These are phyloP conservation scores for Naganishia randhawae DNA, from an alignment of 768 basidiomycete species.

Conservation along the genomic window DNA sequence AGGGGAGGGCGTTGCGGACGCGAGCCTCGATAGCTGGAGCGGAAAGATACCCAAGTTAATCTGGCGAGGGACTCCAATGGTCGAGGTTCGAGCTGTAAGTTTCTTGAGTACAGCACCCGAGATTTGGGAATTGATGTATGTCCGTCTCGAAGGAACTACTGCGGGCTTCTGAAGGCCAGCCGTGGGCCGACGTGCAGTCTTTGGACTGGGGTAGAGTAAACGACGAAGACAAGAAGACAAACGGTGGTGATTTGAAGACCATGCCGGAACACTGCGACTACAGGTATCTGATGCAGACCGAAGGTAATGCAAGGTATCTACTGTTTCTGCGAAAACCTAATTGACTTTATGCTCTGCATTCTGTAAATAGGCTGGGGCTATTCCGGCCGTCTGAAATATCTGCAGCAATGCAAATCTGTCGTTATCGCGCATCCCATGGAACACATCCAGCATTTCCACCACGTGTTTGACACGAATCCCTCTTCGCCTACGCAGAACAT, in stretches of 20 bases:
- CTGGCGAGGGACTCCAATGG: slow-evolving; percentile 39
- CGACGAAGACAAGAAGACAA: slow-evolving; percentile 32
- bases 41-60: slow-evolving; percentile 34
- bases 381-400: slow-evolving; percentile 45
- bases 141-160: slow-evolving; percentile 37
- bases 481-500: slow-evolving; percentile 35
- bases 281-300: slow-evolving; percentile 41
- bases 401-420: slow-evolving; percentile 38
- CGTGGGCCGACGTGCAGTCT: slow-evolving; percentile 41
- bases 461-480: slow-evolving; percentile 33
- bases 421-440: slow-evolving; percentile 36
- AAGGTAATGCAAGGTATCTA: slow-evolving; percentile 29
- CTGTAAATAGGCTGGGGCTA: slow-evolving; percentile 34
- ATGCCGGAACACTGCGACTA: slow-evolving; percentile 44
- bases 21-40: slow-evolving; percentile 28
- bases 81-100: slow-evolving; percentile 37
- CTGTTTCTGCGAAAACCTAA: not conserved
- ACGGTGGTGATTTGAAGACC: slow-evolving; percentile 35
- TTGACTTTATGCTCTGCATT: not conserved
- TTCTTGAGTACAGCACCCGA: not conserved
- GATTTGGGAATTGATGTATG: no score
- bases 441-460: slow-evolving; percentile 40
- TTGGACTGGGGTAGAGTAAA: slow-evolving; percentile 39
- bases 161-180: slow-evolving; percentile 32
- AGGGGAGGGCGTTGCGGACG: not conserved